These are phyloP conservation scores for Papiliotrema nemorosa DNA, from an alignment of 1,284 basidiomycete genomes.

Conservation along the genomic window DNA sequence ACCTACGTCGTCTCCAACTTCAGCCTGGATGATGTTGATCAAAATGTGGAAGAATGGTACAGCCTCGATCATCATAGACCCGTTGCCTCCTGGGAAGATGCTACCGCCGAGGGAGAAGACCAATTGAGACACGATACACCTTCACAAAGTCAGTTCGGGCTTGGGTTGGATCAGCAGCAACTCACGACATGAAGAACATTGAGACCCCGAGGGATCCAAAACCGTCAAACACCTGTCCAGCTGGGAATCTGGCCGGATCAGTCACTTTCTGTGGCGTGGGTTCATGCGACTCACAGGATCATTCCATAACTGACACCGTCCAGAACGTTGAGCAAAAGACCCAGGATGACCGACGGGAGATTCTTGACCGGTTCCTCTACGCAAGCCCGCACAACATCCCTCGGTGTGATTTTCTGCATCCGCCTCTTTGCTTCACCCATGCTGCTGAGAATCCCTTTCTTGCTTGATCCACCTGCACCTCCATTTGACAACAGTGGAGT, in stretches of 20 bases:
- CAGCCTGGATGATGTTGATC: constrained; percentile 67
- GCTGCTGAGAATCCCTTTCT: background rate
- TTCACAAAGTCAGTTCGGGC: constrained; percentile 19
- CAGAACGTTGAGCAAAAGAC: constrained; percentile 82
- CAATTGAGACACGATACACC: constrained; percentile 74
- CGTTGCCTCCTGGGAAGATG: constrained; percentile 80
- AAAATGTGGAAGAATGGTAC: constrained; percentile 96
- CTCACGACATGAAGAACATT: constrained; percentile 85
- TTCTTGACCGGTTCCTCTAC: constrained; percentile 53
- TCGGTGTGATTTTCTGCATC: constrained; percentile 34
- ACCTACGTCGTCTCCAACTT: constrained; percentile 64
- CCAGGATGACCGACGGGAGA: constrained; percentile 80
- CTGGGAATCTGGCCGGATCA: constrained; percentile 65
- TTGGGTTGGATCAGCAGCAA: background rate
- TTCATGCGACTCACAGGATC: constrained; percentile 72
- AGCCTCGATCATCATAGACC: constrained; percentile 99
- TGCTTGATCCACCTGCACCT: constrained; percentile 7
- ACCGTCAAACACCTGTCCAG: constrained; percentile 70
- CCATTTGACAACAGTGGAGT: constrained; percentile 19
- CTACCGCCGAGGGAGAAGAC: constrained; percentile 83
- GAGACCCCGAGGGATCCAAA: constrained; percentile 89
- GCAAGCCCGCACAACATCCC: constrained; percentile 40
- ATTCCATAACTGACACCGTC: constrained; percentile 72
- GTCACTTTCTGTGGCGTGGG: too few relatives aligned
- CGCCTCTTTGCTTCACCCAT: constrained; percentile 10